Evolutionary conservation across 495 filamentous ascomycete species (phyloP).

Genomic region (Daldinia bambusicola): DNA sequence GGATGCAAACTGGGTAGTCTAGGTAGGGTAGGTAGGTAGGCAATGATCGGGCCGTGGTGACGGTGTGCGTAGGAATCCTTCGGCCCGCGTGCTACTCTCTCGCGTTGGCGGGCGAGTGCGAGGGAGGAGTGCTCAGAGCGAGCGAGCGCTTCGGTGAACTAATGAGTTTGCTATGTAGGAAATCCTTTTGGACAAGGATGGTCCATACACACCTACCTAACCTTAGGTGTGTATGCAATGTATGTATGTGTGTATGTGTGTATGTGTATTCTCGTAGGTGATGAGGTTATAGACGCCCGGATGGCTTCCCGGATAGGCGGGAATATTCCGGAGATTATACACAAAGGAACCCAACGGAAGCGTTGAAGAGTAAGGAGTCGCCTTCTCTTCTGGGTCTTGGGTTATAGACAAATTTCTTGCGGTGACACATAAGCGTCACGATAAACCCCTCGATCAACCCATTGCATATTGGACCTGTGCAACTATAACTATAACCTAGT

Average conservation of each 20-base stretch:
- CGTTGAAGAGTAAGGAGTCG: neutral
- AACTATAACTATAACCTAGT: neutral
- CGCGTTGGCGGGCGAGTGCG: neutral
- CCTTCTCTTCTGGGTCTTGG: neutral
- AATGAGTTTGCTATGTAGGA: neutral
- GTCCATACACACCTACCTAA: neutral
- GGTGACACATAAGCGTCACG: neutral
- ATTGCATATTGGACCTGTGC: neutral
- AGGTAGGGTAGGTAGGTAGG: too few species aligned
- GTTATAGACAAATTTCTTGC: neutral
- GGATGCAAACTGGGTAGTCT: too few species aligned
- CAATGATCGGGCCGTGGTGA: neutral
- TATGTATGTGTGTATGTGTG: neutral
- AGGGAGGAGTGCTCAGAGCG: neutral
- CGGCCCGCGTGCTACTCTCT: neutral
- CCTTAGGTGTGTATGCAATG: neutral
- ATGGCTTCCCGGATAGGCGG: neutral
- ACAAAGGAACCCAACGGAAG: neutral
- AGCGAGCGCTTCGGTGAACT: neutral
- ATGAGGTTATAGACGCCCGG: neutral
- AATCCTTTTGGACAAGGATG: conserved; percentile 1
- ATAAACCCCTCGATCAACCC: neutral
- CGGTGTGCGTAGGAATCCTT: neutral
- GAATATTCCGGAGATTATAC: neutral
- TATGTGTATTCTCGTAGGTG: neutral